A percentile compares a stretch with the other conserved stretches of the same genome.
phyloP scores from a whole-genome alignment of 768 basidiomycete species.

The Phallus indusiatus region DNA sequence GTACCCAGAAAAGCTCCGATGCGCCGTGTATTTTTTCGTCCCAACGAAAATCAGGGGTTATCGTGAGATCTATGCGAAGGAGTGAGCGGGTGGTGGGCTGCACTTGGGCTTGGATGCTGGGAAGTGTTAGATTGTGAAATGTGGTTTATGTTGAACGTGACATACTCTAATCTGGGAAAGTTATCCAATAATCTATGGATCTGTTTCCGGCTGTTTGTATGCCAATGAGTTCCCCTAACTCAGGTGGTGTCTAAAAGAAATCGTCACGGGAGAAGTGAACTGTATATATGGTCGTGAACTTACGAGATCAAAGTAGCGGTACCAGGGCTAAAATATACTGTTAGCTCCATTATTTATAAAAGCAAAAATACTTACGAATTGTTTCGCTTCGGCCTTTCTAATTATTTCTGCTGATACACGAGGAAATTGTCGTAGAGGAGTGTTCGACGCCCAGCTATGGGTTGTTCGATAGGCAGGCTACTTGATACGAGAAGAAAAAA shows the following conservation, averaged over 20 bases:
- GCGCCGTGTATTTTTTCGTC: slow-evolving; percentile 87
- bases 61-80: slow-evolving; percentile 85
- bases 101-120: slow-evolving; percentile 85
- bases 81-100: slow-evolving; percentile 93
- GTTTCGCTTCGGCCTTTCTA: slow-evolving; percentile 90
- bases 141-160: slow-evolving; percentile 7
- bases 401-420: slow-evolving; percentile 79
- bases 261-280: neutral
- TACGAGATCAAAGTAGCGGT: slow-evolving; percentile 89
- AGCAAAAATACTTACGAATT: slow-evolving; percentile 61
- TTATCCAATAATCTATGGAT: slow-evolving; percentile 90
- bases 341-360: neutral
- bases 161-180: slow-evolving; percentile 90
- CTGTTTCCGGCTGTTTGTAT: slow-evolving; percentile 85
- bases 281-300: slow-evolving; percentile 12
- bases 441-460: slow-evolving; percentile 93
- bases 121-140: neutral
- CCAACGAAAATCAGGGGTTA: slow-evolving; percentile 98
- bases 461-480: slow-evolving; percentile 9
- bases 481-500: neutral
- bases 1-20: slow-evolving; percentile 84
- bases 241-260: slow-evolving; percentile 54
- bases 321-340: slow-evolving; percentile 60
- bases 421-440: slow-evolving; percentile 92
- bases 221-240: slow-evolving; percentile 92